Evolutionary conservation across 1,284 basidiomycete genomes (phyloP), one percentile per base, ranked within the genome.

Genomic region (Leucoagaricus sp.): DNA sequence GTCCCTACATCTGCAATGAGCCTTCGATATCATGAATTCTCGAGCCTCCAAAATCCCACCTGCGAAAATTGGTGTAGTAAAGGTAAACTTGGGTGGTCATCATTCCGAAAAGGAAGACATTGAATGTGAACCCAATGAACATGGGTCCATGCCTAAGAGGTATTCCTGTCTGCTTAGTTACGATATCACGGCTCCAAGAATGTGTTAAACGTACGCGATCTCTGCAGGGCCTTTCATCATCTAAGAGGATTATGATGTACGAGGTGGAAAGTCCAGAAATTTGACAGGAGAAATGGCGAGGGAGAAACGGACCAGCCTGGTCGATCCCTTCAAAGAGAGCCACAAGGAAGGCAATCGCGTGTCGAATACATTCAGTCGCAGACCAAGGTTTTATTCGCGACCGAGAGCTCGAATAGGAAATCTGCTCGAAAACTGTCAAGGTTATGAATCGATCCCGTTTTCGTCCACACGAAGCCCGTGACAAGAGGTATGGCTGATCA

Each of bases 21-120:
- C 3, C 12, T 36, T 25, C 7, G 12, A 17, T 7, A 33, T 31
- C 9, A 3, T 29, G 13, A 13, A 13, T 4, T n/a, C 25, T 41
- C 25, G 25, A 10, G 17, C 42, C 10, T 33, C 31, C 12, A 8
- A 34, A 21, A 19, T 59, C 60, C 28, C 19, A 65, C 65, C 51
- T 60, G 26, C 61, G 61, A 44, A 63, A 65, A 8, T 57, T 59
- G 10, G 61, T 64, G 33, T 58, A 67, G 51, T 71, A 72, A 3
- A 71, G 41, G 52, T 69, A 72, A 3, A 63, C 61, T 54, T 72
- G 70, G 2, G 65, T 68, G 13, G 66, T 61, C 63, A 66, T 66
- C 48, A 69, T 61, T 4, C 70, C 70, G 48, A 65, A 66, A 6
- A 72, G 62, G 25, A 69, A 41, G 21, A 67, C 59, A 55, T 71